Conservation (phyloP, 495 filamentous ascomycete genomes). For the Penicillium ochrochloron region DNA sequence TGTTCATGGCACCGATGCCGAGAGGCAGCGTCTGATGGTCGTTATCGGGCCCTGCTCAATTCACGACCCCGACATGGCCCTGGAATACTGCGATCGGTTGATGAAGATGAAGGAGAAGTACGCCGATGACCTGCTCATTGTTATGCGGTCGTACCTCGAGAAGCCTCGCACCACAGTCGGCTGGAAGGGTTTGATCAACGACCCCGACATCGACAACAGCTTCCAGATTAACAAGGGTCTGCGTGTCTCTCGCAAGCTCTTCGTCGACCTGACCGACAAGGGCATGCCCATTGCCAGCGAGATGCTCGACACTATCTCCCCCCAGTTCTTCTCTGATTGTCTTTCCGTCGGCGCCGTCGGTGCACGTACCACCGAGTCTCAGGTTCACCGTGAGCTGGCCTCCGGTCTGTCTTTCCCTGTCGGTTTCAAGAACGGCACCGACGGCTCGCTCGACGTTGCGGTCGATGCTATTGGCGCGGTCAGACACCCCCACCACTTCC, state of each 20-base stretch:
- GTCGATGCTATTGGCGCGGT: conserved; percentile 97
- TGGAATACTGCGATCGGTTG: conserved; percentile 91
- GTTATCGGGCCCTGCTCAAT: conserved; percentile 97
- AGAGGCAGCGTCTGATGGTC: conserved; percentile 78
- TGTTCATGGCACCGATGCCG: conserved; percentile 75
- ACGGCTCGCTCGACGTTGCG: conserved; percentile 86
- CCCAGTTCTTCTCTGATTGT: conserved; percentile 96
- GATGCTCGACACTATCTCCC: conserved; percentile 98
- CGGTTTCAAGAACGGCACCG: conserved; percentile 99
- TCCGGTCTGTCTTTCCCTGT: conserved; percentile 95
- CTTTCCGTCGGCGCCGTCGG: conserved; percentile 92
- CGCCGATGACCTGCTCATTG: conserved; percentile 84
- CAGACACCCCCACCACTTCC: conserved; percentile 92
- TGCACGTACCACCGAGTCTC: conserved; percentile 92
- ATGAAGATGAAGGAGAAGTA: conserved; percentile 86
- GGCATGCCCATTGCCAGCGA: conserved; percentile 99
- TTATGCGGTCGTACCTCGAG: conserved; percentile 98
- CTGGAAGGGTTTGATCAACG: conserved; percentile 99
- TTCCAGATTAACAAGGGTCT: conserved; percentile 99
- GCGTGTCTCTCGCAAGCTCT: conserved; percentile 83
- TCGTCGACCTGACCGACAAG: conserved; percentile 89
- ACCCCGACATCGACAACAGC: conserved; percentile 97
- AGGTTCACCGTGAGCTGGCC: conserved; percentile 93
- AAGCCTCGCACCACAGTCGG: conserved; percentile 98
- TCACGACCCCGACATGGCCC: conserved; percentile 88